Evolutionary conservation across 2,329 filamentous ascomycete species (phyloP).

Genomic region (Helicocarpus griseus): DNA sequence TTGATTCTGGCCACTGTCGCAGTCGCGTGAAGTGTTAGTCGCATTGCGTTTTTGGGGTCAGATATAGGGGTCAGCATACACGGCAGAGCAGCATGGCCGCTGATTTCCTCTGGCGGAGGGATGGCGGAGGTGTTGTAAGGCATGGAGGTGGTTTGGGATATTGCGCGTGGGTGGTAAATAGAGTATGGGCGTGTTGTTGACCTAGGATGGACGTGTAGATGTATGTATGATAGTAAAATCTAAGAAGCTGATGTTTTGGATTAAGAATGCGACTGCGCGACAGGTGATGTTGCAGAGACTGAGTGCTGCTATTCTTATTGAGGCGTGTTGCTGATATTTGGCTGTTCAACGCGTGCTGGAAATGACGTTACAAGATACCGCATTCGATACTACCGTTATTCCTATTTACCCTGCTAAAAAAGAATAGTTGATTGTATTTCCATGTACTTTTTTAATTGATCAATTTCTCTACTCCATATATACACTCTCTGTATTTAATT

Average conservation of each 20-base stretch:
- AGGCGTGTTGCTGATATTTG: too few relatives aligned
- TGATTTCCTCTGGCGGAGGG: slow-evolving; percentile 68
- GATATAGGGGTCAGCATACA: slow-evolving; percentile 45
- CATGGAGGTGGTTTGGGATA: slow-evolving; percentile 44
- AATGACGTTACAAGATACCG: not conserved
- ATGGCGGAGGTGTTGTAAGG: slow-evolving; percentile 84
- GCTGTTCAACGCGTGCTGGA: not conserved
- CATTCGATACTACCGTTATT: too few relatives aligned
- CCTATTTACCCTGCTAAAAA: not conserved
- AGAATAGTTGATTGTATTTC: not conserved
- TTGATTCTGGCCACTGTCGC: slow-evolving; percentile 78
- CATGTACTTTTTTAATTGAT: too few relatives aligned
- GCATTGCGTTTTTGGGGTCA: not conserved
- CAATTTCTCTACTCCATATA: too few relatives aligned
- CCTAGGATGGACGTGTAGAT: too few relatives aligned
- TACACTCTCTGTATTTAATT: too few relatives aligned
- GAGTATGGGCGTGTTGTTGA: not conserved
- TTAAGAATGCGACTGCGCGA: too few relatives aligned
- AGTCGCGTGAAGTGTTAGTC: slow-evolving; percentile 4
- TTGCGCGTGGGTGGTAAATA: not conserved
- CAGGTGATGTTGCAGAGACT: too few relatives aligned
- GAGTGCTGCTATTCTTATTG: not conserved
- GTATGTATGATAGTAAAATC: too few relatives aligned
- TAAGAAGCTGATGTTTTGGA: too few relatives aligned
- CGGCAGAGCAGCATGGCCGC: slow-evolving; percentile 74